Evolutionary conservation across 2,329 filamentous ascomycete genomes (phyloP).

Genomic region (Paecilomyces sp.): DNA sequence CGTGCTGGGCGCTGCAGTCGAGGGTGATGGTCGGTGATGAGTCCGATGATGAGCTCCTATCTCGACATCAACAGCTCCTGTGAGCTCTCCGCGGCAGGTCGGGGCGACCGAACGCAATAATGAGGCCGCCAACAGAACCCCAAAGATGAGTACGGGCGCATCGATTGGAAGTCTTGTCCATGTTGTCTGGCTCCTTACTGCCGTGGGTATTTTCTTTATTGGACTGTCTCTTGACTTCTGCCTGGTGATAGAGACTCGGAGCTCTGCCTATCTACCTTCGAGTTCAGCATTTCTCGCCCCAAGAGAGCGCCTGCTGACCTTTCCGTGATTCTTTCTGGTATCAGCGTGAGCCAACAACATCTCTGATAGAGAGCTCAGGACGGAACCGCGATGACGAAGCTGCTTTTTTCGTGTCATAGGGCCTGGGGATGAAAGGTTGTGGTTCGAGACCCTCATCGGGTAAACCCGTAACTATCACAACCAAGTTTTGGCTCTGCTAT

Average conservation of each 20-base stretch:
- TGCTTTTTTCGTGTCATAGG: neutral
- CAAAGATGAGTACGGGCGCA: neutral
- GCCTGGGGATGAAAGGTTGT: neutral
- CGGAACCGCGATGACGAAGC: neutral
- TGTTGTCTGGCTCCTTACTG: neutral
- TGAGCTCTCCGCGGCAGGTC: neutral
- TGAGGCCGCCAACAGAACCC: neutral
- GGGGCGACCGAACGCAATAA: neutral
- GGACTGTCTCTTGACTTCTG: neutral
- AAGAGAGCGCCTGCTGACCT: neutral
- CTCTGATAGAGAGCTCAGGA: too few relatives aligned
- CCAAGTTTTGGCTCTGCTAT: neutral
- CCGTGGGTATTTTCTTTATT: neutral
- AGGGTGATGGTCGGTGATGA: neutral
- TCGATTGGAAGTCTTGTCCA: neutral
- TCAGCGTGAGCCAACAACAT: too few relatives aligned
- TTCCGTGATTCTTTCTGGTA: neutral
- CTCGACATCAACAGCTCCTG: neutral
- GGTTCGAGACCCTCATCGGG: neutral
- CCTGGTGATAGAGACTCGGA: neutral
- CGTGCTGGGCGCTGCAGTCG: neutral
- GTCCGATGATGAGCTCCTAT: neutral
- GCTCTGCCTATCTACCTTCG: neutral
- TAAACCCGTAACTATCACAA: neutral
- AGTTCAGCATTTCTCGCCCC: neutral